Conservation (phyloP, 495 filamentous ascomycete species). For the Oidiodendron maius region DNA sequence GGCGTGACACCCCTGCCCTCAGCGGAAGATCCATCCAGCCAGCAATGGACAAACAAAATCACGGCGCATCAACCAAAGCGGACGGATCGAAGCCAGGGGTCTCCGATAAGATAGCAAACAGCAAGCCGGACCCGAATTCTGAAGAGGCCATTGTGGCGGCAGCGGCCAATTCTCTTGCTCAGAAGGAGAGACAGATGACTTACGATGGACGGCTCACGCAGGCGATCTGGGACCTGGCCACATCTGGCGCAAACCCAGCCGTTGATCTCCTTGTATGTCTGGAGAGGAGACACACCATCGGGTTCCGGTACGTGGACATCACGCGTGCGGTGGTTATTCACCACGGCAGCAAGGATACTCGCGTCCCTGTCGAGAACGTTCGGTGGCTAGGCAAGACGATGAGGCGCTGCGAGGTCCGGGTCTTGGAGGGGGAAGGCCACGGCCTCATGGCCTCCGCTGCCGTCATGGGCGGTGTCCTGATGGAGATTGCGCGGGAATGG, state of each 20-base stretch:
- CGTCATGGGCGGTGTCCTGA: slow-evolving; percentile 89
- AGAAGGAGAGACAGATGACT: slow-evolving; percentile 65
- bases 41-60: slow-evolving; percentile 21
- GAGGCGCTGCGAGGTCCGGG: slow-evolving; percentile 83
- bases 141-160: slow-evolving; percentile 34
- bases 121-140: slow-evolving; percentile 23
- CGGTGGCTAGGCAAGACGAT: slow-evolving; percentile 92
- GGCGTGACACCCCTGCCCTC: slow-evolving; percentile 29
- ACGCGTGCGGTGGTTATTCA: slow-evolving; percentile 86
- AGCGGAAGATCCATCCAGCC: slow-evolving; percentile 25
- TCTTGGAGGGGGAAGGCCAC: slow-evolving; percentile 90
- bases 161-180: slow-evolving; percentile 43
- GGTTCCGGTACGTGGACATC: slow-evolving; percentile 96
- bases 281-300: slow-evolving; percentile 85
- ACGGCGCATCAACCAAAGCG: slow-evolving; percentile 19
- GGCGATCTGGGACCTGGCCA: slow-evolving; percentile 92
- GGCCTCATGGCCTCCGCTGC: slow-evolving; percentile 91
- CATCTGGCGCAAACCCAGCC: slow-evolving; percentile 85
- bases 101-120: slow-evolving; percentile 19
- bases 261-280: slow-evolving; percentile 90
- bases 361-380: slow-evolving; percentile 93
- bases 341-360: slow-evolving; percentile 84
- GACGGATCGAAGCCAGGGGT: slow-evolving; percentile 19
- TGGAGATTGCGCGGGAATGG: slow-evolving; percentile 93
- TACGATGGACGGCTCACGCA: slow-evolving; percentile 87